These are phyloP conservation scores for Bidens hawaiensis DNA, from an alignment of 140 eudicot species.

Conservation along the genomic window DNA sequence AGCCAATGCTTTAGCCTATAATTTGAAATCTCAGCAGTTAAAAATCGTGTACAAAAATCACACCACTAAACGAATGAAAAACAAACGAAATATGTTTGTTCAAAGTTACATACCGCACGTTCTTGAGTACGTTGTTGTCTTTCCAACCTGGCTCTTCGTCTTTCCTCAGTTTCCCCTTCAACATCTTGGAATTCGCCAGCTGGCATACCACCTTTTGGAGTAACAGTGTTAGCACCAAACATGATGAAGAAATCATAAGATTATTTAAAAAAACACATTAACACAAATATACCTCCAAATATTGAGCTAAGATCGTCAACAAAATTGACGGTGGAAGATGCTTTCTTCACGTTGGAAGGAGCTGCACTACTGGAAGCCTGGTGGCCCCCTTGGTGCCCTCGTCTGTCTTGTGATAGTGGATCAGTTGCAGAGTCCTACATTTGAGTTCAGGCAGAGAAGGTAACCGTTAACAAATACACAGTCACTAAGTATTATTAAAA, in stretches of 20 bases:
- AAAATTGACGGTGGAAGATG: slow-evolving; percentile 73
- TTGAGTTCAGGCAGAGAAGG: no score
- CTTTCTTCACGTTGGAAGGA: slow-evolving; percentile 74
- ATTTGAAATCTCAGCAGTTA: slow-evolving; percentile 12
- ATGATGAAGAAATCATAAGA: slow-evolving; percentile 1
- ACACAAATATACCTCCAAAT: slow-evolving; percentile 68
- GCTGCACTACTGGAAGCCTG: slow-evolving; percentile 43
- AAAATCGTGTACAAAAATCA: slow-evolving; percentile 10
- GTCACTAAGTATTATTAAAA: no score
- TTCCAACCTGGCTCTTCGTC: slow-evolving; percentile 92
- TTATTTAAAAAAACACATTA: not conserved
- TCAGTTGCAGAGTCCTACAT: slow-evolving; percentile 62
- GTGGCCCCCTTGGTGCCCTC: slow-evolving; percentile 53
- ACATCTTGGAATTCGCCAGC: slow-evolving; percentile 69
- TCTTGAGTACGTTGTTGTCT: slow-evolving; percentile 98
- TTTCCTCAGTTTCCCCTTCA: slow-evolving; percentile 97
- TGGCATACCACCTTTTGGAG: slow-evolving; percentile 60
- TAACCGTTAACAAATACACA: no score
- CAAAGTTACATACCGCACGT: slow-evolving; percentile 70
- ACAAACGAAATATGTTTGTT: not conserved
- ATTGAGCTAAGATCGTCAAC: slow-evolving; percentile 92
- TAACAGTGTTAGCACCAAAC: no score
- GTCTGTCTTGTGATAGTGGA: slow-evolving; percentile 57
- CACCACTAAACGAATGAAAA: no score
- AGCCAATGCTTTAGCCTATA: slow-evolving; percentile 89